A percentile compares a stretch with the other conserved stretches of the same genome.
phyloP scores from a whole-genome alignment of 1,284 basidiomycete species.

The Trametes pubescens region DNA sequence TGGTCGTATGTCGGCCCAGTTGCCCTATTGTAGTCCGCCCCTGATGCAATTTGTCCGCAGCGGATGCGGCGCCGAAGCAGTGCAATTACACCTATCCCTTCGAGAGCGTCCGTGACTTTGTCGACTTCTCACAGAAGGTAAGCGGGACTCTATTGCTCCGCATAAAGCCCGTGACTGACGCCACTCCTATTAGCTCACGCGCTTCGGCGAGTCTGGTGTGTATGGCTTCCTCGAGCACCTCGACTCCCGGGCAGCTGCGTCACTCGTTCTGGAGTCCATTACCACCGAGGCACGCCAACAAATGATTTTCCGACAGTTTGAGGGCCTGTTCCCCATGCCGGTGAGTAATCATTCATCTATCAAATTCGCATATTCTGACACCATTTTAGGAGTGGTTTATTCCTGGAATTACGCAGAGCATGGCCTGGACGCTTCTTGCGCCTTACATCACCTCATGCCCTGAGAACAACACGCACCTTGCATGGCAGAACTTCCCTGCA shows the following conservation, averaged over 20 bases:
- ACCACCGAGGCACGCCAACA: constrained; percentile 75
- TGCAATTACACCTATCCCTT: constrained; percentile 74
- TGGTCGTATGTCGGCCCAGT: constrained; percentile 39
- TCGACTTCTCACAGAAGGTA: constrained; percentile 64
- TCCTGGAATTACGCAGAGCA: constrained; percentile 64
- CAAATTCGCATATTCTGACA: not conserved
- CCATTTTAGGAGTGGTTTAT: constrained; percentile 48
- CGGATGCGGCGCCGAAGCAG: constrained; percentile 52
- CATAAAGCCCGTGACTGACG: not conserved
- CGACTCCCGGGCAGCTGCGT: constrained; percentile 63
- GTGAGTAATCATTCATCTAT: constrained; percentile 38
- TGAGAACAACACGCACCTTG: constrained; percentile 61
- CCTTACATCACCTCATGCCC: constrained; percentile 69
- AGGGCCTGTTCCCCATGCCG: constrained; percentile 70
- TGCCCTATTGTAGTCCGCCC: constrained; percentile 21
- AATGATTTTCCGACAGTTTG: constrained; percentile 72
- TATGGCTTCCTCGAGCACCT: constrained; percentile 71
- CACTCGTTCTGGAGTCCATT: constrained; percentile 66
- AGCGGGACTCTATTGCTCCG: too few species aligned
- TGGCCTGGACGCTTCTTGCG: constrained; percentile 69
- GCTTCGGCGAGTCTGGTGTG: constrained; percentile 69
- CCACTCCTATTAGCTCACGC: constrained; percentile 45
- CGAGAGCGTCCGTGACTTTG: constrained; percentile 63
- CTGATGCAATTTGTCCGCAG: constrained; percentile 5
- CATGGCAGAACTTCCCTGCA: constrained; percentile 63